phyloP scores from a whole-genome alignment of 2,329 filamentous ascomycete genomes.

The Colletotrichum falcatum region DNA sequence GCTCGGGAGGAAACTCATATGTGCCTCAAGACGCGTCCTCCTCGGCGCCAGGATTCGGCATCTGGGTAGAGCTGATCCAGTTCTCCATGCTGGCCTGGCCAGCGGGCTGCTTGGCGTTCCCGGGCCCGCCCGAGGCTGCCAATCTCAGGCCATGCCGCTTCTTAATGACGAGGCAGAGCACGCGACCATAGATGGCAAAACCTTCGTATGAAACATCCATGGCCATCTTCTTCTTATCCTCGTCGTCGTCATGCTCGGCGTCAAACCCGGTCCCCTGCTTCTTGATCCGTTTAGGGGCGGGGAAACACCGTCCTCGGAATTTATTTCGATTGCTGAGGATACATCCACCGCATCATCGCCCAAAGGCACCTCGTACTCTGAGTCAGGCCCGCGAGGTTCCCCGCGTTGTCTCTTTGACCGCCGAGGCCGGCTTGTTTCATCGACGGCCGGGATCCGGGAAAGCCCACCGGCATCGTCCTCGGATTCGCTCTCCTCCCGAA shows the following conservation, averaged over 20 bases:
- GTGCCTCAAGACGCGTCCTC: conserved; percentile 43
- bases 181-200: conserved; percentile 94
- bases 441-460: conserved; percentile 64
- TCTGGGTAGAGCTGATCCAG: conserved; percentile 85
- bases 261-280: conserved; percentile 50
- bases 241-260: conserved; percentile 58
- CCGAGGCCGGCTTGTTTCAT: conserved; percentile 43
- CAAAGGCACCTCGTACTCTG: conserved; percentile 45
- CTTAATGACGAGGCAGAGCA: conserved; percentile 89
- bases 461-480: conserved; percentile 68
- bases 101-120: conserved; percentile 59
- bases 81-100: conserved; percentile 84
- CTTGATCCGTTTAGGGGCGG: conserved; percentile 59
- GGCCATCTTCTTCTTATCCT: conserved; percentile 93
- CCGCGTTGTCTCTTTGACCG: conserved; percentile 45
- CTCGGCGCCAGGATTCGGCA: conserved; percentile 57
- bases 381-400: conserved; percentile 48
- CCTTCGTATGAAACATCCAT: conserved; percentile 93
- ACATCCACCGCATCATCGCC: conserved; percentile 49
- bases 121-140: conserved; percentile 31
- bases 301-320: conserved; percentile 54
- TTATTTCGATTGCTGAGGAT: conserved; percentile 52
- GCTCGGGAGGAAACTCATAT: background rate
- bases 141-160: conserved; percentile 71
- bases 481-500: conserved; percentile 69